phyloP scores from a whole-genome alignment of 2,329 filamentous ascomycete species.

The Didymella segeticola region DNA sequence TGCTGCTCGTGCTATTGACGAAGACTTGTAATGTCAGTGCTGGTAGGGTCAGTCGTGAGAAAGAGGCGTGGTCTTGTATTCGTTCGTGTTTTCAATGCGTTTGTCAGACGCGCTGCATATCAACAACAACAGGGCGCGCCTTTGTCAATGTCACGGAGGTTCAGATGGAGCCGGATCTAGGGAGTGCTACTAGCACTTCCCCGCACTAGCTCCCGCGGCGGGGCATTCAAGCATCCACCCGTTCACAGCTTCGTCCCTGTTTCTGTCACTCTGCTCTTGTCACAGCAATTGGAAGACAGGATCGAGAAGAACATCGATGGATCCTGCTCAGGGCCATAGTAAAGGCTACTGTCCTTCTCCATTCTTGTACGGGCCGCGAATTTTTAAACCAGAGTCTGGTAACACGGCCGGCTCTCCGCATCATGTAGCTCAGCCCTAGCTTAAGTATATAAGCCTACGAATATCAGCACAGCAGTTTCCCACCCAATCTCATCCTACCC shows the following conservation, averaged over 20 bases:
- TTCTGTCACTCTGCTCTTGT: not conserved
- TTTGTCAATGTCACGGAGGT: not conserved
- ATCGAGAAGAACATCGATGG: too few relatives aligned
- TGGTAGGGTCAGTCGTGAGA: not conserved
- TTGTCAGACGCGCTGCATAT: not conserved
- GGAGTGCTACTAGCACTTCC: not conserved
- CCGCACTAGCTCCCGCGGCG: conserved; percentile 3
- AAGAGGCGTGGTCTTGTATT: not conserved
- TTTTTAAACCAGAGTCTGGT: not conserved
- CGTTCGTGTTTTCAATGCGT: not conserved
- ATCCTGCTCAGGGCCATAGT: too few relatives aligned
- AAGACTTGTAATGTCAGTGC: not conserved
- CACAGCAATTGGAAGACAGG: too few relatives aligned
- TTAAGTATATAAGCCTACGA: conserved; percentile 4
- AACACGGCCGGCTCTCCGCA: conserved; percentile 37
- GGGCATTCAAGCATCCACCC: conserved; percentile 5
- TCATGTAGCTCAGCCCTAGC: conserved; percentile 15
- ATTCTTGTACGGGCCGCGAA: too few relatives aligned
- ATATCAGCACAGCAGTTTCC: not conserved
- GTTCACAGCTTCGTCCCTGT: not conserved
- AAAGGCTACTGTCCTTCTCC: too few relatives aligned
- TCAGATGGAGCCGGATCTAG: not conserved
- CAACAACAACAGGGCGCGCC: conserved; percentile 1
- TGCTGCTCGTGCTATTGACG: not conserved
- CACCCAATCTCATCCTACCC: not conserved